These are phyloP conservation scores for Trypanosoma melophagium DNA, from an alignment of 208 protist species.

Conservation along the genomic window DNA sequence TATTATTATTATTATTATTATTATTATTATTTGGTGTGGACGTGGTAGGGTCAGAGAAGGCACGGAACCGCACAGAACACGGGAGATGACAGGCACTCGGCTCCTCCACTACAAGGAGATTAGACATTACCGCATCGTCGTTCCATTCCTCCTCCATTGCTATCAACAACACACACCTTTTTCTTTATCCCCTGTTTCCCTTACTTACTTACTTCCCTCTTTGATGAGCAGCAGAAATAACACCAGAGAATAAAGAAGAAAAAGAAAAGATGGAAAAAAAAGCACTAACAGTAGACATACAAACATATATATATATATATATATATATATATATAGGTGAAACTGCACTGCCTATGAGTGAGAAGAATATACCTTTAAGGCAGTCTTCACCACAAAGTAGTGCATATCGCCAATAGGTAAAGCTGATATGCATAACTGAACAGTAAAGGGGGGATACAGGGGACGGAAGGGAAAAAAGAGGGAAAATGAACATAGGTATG, in stretches of 20 bases:
- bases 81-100: constrained; percentile 32
- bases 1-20: no score
- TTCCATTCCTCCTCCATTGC: constrained; percentile 30
- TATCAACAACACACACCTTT: not conserved
- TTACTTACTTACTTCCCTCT: constrained; percentile 5
- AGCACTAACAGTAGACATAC: constrained; percentile 2
- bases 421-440: not conserved
- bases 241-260: constrained; percentile 4
- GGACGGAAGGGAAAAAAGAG: constrained; percentile 11
- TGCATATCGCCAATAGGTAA: no score
- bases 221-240: not conserved
- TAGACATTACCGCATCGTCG: constrained; percentile 24
- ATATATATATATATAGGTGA: not conserved
- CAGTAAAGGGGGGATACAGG: not conserved
- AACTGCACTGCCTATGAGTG: not conserved
- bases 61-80: constrained; percentile 30
- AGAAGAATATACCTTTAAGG: not conserved
- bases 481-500: not conserved
- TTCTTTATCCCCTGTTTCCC: constrained; percentile 8
- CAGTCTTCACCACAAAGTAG: no score
- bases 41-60: constrained; percentile 24
- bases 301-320: not conserved
- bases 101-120: constrained; percentile 28
- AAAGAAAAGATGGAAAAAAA: not conserved
- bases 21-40: no score